Percentiles rank a stretch among this genome's conserved stretches.
These are phyloP conservation scores for Naganishia sp. DNA, from an alignment of 1,284 basidiomycete species.

Conservation along the genomic window DNA sequence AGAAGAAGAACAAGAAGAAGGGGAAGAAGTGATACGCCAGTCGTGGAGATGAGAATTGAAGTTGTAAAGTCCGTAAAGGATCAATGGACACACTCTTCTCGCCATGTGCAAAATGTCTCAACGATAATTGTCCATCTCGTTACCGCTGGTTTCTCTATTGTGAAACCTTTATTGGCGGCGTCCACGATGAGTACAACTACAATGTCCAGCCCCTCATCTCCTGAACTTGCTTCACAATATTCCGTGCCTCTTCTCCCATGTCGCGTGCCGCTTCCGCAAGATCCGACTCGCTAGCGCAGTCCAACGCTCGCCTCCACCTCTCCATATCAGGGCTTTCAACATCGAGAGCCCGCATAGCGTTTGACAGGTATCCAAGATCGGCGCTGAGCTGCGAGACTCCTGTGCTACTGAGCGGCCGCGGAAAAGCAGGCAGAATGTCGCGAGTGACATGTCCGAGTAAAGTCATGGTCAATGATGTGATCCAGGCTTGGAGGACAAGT, in stretches of 20 bases:
- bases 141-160: not conserved
- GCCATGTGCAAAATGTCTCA: too few relatives aligned
- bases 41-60: not conserved
- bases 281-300: constrained; percentile 13
- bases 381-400: constrained; percentile 83
- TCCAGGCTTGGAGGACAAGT: constrained; percentile 81
- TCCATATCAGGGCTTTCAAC: constrained; percentile 75
- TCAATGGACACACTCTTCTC: too few relatives aligned
- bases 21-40: constrained; percentile 36
- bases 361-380: constrained; percentile 84
- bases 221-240: constrained; percentile 13
- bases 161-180: not conserved
- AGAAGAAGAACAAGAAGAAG: constrained; percentile 50
- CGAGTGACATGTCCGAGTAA: constrained; percentile 71
- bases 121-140: not conserved
- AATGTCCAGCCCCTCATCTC: constrained; percentile 13
- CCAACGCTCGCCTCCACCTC: constrained; percentile 61
- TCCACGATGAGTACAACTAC: not conserved
- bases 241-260: constrained; percentile 16
- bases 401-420: constrained; percentile 59
- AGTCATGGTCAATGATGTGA: constrained; percentile 79
- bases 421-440: constrained; percentile 64
- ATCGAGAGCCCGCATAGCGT: constrained; percentile 87
- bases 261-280: constrained; percentile 10
- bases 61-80: not conserved